These are phyloP conservation scores for Aspergillus heteromorphus DNA, from an alignment of 495 filamentous ascomycete genomes.

Conservation along the genomic window DNA sequence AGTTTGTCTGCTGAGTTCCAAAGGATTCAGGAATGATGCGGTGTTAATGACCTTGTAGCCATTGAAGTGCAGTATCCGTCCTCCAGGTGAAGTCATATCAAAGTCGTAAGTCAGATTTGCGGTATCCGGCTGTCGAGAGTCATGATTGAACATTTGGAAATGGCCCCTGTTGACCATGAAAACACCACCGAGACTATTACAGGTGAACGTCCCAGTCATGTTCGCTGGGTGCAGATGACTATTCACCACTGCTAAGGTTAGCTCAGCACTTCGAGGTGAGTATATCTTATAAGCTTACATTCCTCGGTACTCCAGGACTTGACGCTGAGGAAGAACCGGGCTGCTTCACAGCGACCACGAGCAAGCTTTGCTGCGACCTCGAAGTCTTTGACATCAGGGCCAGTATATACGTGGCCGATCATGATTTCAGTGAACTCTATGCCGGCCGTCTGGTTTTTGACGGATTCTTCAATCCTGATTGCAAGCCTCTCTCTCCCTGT, in stretches of 20 bases:
- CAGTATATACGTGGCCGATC: background rate
- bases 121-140: background rate
- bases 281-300: background rate
- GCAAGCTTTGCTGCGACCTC: background rate
- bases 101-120: background rate
- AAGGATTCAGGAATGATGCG: background rate
- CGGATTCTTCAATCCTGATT: background rate
- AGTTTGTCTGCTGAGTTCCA: background rate
- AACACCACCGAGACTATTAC: background rate
- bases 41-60: conserved; percentile 1
- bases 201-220: background rate
- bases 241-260: background rate
- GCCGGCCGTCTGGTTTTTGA: background rate
- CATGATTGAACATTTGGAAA: background rate
- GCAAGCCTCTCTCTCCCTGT: background rate
- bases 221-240: background rate
- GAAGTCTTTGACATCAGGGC: background rate
- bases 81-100: background rate
- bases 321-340: background rate
- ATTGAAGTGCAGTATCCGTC: background rate
- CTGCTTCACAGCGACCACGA: background rate
- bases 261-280: background rate
- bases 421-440: background rate
- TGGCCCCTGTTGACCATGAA: background rate
- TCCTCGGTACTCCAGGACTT: conserved; percentile 1